These are phyloP conservation scores for Scheffersomyces stipitis DNA, from an alignment of 805 yeast species.

Conservation along the genomic window DNA sequence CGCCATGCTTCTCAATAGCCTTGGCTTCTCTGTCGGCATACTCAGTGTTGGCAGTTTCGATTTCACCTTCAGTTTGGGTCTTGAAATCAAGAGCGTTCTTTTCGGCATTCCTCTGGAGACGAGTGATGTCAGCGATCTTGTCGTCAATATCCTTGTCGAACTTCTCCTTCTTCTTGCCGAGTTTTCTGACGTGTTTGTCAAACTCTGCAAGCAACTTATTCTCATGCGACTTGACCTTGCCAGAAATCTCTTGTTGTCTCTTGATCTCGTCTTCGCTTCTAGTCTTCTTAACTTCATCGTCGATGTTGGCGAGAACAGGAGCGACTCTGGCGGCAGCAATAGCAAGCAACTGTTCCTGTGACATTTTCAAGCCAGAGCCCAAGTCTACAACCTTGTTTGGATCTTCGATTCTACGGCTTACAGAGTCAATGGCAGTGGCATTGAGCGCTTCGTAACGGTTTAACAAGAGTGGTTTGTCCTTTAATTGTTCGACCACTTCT, in stretches of 20 bases:
- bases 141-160: slow-evolving; percentile 43
- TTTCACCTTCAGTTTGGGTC: slow-evolving; percentile 39
- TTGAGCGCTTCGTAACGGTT: slow-evolving; percentile 50
- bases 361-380: slow-evolving; percentile 54
- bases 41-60: slow-evolving; percentile 45
- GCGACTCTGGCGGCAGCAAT: slow-evolving; percentile 56
- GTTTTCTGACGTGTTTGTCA: slow-evolving; percentile 35
- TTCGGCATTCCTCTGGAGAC: slow-evolving; percentile 26
- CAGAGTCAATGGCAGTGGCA: slow-evolving; percentile 46
- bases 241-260: slow-evolving; percentile 37
- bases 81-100: slow-evolving; percentile 38
- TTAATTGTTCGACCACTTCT: slow-evolving; percentile 35
- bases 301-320: slow-evolving; percentile 52
- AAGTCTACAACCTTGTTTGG: slow-evolving; percentile 50
- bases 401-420: slow-evolving; percentile 45
- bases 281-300: slow-evolving; percentile 47
- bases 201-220: slow-evolving; percentile 35
- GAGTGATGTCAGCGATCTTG: slow-evolving; percentile 24
- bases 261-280: slow-evolving; percentile 44
- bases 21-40: slow-evolving; percentile 46
- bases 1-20: slow-evolving; percentile 46
- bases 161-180: slow-evolving; percentile 36
- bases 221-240: slow-evolving; percentile 36
- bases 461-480: slow-evolving; percentile 50
- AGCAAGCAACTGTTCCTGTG: slow-evolving; percentile 55